phyloP scores from a whole-genome alignment of 345 rosid genomes.

The Atalantia buxifolia region DNA sequence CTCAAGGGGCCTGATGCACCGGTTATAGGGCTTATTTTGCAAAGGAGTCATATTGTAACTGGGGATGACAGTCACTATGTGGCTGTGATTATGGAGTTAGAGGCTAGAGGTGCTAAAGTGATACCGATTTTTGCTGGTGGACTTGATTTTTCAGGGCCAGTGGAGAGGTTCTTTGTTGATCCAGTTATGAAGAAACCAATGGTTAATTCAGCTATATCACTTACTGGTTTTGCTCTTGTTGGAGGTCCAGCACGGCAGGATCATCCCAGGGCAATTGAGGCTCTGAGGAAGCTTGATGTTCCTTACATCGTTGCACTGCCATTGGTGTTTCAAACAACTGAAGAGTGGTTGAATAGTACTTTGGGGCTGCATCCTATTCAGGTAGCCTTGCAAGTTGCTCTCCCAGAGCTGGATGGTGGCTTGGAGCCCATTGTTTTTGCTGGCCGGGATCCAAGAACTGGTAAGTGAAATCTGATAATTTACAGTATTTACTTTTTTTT shows the following conservation, averaged over 20 bases:
- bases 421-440: constrained; percentile 98
- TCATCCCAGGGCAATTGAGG: constrained; percentile 94
- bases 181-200: constrained; percentile 64
- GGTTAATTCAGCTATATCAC: constrained; percentile 69
- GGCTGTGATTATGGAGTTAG: constrained; percentile 98
- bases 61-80: constrained; percentile 97
- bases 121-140: constrained; percentile 95
- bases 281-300: constrained; percentile 82
- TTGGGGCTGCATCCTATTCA: constrained; percentile 96
- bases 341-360: constrained; percentile 95
- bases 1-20: constrained; percentile 72
- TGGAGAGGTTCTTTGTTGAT: constrained; percentile 73
- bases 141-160: constrained; percentile 90
- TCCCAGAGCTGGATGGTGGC: constrained; percentile 97
- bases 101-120: constrained; percentile 95
- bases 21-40: constrained; percentile 72
- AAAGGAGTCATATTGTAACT: constrained; percentile 97
- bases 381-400: constrained; percentile 98
- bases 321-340: constrained; percentile 95
- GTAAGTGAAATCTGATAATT: constrained; percentile 31
- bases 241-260: constrained; percentile 99
- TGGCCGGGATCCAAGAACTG: constrained; percentile 96
- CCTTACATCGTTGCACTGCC: constrained; percentile 95
- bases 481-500: not conserved
- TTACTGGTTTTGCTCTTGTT: constrained; percentile 96